Evolutionary conservation across 495 filamentous ascomycete species (phyloP).

Genomic region (Thozetella sp.): DNA sequence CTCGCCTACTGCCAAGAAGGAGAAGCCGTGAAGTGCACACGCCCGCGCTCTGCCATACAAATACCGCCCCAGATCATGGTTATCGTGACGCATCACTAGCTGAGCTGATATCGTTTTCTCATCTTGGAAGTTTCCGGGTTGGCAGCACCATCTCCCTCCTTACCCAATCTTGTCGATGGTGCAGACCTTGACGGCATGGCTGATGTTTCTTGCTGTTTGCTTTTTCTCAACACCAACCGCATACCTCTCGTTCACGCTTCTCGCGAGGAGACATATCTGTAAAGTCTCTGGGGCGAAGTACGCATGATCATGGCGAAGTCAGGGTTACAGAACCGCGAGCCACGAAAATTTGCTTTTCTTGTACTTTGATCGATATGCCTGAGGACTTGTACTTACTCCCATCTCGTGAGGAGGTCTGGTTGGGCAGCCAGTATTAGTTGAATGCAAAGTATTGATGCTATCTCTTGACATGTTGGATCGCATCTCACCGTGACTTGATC

Average conservation of each 20-base stretch:
- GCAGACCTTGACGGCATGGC: conserved; percentile 10
- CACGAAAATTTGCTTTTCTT: conserved; percentile 21
- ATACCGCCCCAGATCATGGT: background rate
- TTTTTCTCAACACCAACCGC: conserved; percentile 30
- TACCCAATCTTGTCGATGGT: conserved; percentile 24
- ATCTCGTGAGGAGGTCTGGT: conserved; percentile 9
- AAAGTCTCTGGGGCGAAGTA: conserved; percentile 22
- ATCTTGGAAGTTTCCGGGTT: conserved; percentile 17
- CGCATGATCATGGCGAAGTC: conserved; percentile 16
- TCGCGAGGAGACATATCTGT: conserved; percentile 19
- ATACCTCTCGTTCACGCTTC: conserved; percentile 22
- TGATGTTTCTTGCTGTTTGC: conserved; percentile 6
- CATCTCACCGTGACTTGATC: too few species aligned
- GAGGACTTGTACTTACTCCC: conserved; percentile 15
- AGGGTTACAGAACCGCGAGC: conserved; percentile 6
- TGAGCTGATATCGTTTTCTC: conserved; percentile 12
- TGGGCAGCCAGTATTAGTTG: conserved; percentile 21
- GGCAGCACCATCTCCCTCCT: conserved; percentile 24
- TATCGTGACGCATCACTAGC: conserved; percentile 5
- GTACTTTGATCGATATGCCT: conserved; percentile 25
- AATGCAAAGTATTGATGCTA: conserved; percentile 13
- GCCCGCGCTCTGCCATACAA: conserved; percentile 6
- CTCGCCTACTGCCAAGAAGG: conserved; percentile 49
- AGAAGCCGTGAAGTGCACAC: conserved; percentile 25
- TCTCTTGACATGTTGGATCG: background rate